These are phyloP conservation scores for Oldenlandia corymbosa DNA, from an alignment of 257 asterid genomes.

Conservation along the genomic window DNA sequence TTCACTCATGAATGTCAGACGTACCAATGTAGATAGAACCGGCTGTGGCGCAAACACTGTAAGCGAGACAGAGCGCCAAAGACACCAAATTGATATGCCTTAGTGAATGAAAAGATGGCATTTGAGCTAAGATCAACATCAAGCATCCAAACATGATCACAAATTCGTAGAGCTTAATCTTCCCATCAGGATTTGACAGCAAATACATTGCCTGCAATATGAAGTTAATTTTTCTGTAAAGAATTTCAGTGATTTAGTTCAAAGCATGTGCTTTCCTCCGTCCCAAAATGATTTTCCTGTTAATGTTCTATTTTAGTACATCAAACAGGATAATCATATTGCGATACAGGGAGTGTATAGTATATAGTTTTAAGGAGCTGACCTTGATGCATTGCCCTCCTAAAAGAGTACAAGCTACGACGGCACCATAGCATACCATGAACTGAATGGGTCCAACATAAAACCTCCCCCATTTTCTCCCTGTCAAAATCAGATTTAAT, in stretches of 20 bases:
- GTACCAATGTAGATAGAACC: conserved; percentile 79
- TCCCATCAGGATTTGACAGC: conserved; percentile 52
- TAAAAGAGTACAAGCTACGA: conserved; percentile 69
- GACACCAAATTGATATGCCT: conserved; percentile 86
- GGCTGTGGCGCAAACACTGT: conserved; percentile 82
- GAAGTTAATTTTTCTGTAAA: no score
- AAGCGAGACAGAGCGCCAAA: conserved; percentile 53
- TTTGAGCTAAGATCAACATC: conserved; percentile 75
- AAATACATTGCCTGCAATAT: conserved; percentile 58
- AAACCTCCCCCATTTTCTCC: conserved; percentile 66
- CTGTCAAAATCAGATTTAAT: conserved; percentile 33
- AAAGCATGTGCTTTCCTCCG: neutral
- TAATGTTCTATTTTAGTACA: no score
- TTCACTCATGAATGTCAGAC: no score
- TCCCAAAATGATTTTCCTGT: no score
- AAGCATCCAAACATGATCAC: conserved; percentile 71
- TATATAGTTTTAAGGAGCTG: neutral
- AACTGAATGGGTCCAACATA: conserved; percentile 87
- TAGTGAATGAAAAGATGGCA: conserved; percentile 93
- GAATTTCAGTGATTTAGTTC: neutral
- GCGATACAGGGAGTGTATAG: no score
- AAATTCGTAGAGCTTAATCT: conserved; percentile 56
- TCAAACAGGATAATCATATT: no score
- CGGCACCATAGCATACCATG: conserved; percentile 88
- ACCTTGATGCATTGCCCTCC: conserved; percentile 97